Evolutionary conservation across 192 early-diverging fungal genomes (phyloP), one percentile per base, ranked within the genome.

Genomic region (Kappamyces sp.): DNA sequence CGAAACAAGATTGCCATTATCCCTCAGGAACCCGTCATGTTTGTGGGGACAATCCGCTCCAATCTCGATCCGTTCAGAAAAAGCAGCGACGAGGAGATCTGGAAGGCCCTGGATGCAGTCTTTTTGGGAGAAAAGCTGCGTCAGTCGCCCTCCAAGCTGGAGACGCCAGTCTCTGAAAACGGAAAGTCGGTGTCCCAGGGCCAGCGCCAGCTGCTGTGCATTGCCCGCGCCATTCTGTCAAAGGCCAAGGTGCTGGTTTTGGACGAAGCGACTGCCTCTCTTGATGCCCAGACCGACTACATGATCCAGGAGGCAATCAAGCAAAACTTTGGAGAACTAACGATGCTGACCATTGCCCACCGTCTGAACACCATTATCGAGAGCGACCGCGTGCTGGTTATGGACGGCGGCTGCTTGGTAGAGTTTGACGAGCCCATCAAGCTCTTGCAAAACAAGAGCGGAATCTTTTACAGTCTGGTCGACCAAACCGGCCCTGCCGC

Each of bases 11-110:
- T 97, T 59, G 77, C 86, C 3, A 86, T 97, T 35, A 96, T 97
- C 49, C 93, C 94, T 6, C 94, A 97, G 62, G 86, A 91, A 11
- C 80, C 91, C 2, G 78, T 79, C 2, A 49, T 89, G 12, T 79
- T 91, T 32, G 75, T 73, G 6, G 88, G 87, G 3, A 86, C 90
- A 0, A 78, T 95, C 32, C 84, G 89, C 31, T 85, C 75, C 42
- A 97, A 97, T 70, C 66, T 96, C 30, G 93, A 95, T 66, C 94
- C 94, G 2, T 83, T 86, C 59, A 62, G 71, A 49, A 48, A 59
- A 4, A 66, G 70, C 32, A 64, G 64, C 1, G 87, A 89, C 60
- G 76, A 71, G 12, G 85, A 88, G 52, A 77, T 94, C 11, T 84
- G 75, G 77, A 51, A 64, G 12, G 84, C 81, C 0, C 66, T 96